Base-by-base conservation (phyloP, 2,329 filamentous ascomycete species). In the Xylaria arbuscula region DNA sequence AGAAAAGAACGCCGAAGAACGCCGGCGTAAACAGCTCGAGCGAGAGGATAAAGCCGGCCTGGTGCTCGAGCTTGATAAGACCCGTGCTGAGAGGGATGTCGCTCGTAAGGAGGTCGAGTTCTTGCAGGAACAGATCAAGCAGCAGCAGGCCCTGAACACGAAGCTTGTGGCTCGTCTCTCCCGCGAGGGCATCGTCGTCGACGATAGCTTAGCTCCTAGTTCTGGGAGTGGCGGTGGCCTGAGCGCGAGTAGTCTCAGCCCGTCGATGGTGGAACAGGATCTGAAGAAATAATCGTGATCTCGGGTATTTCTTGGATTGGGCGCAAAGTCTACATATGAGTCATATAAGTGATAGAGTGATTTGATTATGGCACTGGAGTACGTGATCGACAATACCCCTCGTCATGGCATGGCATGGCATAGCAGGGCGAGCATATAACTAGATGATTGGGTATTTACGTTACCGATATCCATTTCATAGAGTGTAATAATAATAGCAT, bases 91-190 rank as follows among this genome's bases (percentile, higher is more conserved):
- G 77, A 80, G 84, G 42, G 86, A 89, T 48, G 75, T 87, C 15
- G 85, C 86, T 19, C 76, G 80, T 51, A 83, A 84, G 71, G 83
- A 89, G 78, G 80, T 85, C 24, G 84, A 88, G 62, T 80, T 88
- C 28, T 79, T 90, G n/a, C 83, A 82, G 67, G 79, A 78, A 13
- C 85, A 87, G 73, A 83, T 89, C 0, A 86, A 87, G 7, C 84
- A 88, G 73, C 77, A 90, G 53, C 88, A 90, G 80, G 79, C 81
- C 1, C 84, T 90, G 78, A 90, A 90, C 72, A 90, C 88, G 2
- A 81, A 81, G 80, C 80, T 90, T 2, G 86, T 86, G 0, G 86
- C 86, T 8, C 82, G 80, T 70, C 72, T 89, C 56, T 87, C 87
- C n/a, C 83, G 77, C 70, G 65, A 83, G 65, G 81, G 80, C 0